Percentiles rank a stretch among this genome's conserved stretches.
Evolutionary conservation across 2,329 filamentous ascomycete species (phyloP).

Genomic region (Ophiostoma piceae): DNA sequence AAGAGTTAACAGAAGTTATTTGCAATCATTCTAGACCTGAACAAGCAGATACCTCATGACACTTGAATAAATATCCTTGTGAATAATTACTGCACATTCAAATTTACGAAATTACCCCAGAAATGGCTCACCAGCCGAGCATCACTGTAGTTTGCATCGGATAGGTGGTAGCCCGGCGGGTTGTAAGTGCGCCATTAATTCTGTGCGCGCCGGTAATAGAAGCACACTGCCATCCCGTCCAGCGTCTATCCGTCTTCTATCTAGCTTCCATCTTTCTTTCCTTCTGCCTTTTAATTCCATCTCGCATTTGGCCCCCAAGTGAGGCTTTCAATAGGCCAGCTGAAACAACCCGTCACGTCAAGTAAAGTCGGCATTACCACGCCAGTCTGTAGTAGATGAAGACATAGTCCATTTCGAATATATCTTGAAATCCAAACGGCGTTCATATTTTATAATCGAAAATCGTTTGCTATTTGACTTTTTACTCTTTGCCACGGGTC

Average conservation of each 20-base stretch:
- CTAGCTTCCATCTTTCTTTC: not conserved
- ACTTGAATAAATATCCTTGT: no score
- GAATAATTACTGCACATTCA: no score
- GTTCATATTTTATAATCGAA: no score
- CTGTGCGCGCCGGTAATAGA: no score
- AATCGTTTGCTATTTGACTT: not conserved
- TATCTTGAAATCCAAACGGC: no score
- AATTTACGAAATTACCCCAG: not conserved
- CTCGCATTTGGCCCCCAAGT: not conserved
- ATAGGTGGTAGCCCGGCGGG: not conserved
- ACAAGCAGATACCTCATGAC: not conserved
- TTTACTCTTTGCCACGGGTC: not conserved
- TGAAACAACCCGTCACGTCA: not conserved
- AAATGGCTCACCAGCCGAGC: not conserved
- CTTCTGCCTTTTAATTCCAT: not conserved
- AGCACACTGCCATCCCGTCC: not conserved
- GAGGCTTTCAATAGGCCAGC: not conserved
- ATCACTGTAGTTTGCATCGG: not conserved
- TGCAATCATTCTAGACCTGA: not conserved
- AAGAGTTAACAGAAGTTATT: not conserved
- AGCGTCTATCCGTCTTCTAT: not conserved
- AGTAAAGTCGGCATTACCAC: not conserved
- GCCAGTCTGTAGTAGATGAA: not conserved
- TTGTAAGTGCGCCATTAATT: not conserved
- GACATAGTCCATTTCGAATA: no score